Base-by-base conservation (phyloP, 2,329 filamentous ascomycete species). In the Bipolaris cookei region DNA sequence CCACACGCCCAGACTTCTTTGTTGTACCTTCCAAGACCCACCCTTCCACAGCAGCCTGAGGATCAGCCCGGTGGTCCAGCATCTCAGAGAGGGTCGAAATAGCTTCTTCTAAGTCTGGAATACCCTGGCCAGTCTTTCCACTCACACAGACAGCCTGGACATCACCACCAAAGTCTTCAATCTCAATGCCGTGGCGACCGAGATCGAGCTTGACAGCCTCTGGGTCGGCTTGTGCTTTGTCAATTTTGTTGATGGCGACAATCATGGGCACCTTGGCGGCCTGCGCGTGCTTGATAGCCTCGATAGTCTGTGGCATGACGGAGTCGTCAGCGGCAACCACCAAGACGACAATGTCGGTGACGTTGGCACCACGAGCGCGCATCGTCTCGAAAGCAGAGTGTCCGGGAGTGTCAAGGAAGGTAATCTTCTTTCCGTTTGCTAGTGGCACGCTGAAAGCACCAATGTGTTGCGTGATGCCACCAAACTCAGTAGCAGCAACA, bases 401-500 rank as follows among this genome's bases (percentile, higher is more conserved):
- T 1, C 95, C 95, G 1, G 95, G 95, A 0, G 95, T 99, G 73
- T 99, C 95, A 25, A 99, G 83, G 80, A 99, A 99, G 0, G 96
- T 99, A 65, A 99, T 97, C 35, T 87, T 86, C 76, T 94, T 96
- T 41, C 93, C 93, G 4, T 87, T 88, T 4, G 91, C 72, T 7
- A 99, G 88, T 16, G 86, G 86, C 1, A 99, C 95, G 6, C 92
- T 92, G 79, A 99, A 99, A 14, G 95, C 95, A 76, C 95, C 96
- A 64, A 99, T 99, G 72, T 99, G 95, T 76, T 99, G 95, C 0
- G 95, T 99, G 72, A 99, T 99, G 34, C 95, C 95, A 61, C 95
- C 95, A 72, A 97, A 93, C 75, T 99, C 95, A 51, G 90, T 87
- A 5, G 92, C 92, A 39, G 89, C 96, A 41, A 99, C 87, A 6